Evolutionary conservation across 495 filamentous ascomycete species (phyloP).

Genomic region (Pseudoneurospora amorphoporcata): DNA sequence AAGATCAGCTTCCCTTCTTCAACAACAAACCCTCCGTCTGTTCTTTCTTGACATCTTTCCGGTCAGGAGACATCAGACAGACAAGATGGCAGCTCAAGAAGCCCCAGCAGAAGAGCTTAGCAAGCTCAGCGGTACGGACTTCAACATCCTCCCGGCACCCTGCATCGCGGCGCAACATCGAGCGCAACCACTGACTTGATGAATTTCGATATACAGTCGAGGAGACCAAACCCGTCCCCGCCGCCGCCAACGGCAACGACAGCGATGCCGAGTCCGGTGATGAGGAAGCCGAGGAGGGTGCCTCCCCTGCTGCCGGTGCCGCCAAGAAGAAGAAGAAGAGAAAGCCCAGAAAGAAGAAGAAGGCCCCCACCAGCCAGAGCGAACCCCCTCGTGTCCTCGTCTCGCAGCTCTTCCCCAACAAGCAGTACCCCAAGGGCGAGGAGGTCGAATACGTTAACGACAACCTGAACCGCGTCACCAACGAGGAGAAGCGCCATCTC

Average conservation of each 20-base stretch:
- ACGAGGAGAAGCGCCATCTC: conserved; percentile 78
- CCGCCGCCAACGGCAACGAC: conserved; percentile 43
- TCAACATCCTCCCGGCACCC: background rate
- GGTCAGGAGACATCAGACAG: background rate
- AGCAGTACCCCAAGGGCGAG: conserved; percentile 68
- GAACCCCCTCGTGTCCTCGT: conserved; percentile 67
- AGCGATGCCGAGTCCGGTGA: conserved; percentile 52
- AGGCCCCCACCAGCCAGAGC: conserved; percentile 61
- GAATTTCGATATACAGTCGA: conserved; percentile 15
- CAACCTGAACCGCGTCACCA: conserved; percentile 71
- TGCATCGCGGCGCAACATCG: conserved; percentile 6
- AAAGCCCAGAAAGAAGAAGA: conserved; percentile 78
- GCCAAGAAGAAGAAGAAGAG: conserved; percentile 65
- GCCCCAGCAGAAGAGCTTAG: conserved; percentile 29
- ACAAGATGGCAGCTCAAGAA: conserved; percentile 34
- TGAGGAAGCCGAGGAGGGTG: conserved; percentile 42
- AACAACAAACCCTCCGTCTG: background rate
- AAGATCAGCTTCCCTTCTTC: background rate
- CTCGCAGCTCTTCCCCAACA: conserved; percentile 64
- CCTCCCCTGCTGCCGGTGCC: conserved; percentile 28
- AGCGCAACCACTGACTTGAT: background rate
- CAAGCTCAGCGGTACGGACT: conserved; percentile 32
- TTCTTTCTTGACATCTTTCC: background rate
- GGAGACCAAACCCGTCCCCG: conserved; percentile 35
- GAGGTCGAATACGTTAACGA: conserved; percentile 69